These are phyloP conservation scores for Tubosaeta brunneosetosa DNA, from an alignment of 768 basidiomycete species.

Conservation along the genomic window DNA sequence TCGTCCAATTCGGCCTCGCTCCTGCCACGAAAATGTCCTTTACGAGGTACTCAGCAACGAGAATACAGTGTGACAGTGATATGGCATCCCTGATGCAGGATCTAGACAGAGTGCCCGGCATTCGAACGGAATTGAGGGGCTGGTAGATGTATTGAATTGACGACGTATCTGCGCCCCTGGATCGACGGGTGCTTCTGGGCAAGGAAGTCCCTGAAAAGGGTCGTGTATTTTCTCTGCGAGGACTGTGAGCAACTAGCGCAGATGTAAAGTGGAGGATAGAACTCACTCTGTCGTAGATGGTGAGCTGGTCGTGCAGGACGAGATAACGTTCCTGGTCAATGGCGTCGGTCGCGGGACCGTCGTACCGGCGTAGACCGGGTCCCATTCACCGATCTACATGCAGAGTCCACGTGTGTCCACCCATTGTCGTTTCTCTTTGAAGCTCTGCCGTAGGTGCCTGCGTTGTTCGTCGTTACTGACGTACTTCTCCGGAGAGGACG, in stretches of 20 bases:
- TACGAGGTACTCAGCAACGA: no score
- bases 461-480: not conserved
- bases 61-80: no score
- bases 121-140: no score
- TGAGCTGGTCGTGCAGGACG: constrained; percentile 70
- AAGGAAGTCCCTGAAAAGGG: constrained; percentile 62
- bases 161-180: constrained; percentile 67
- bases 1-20: no score
- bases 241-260: not conserved
- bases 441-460: not conserved
- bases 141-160: no score
- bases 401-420: constrained; percentile 35
- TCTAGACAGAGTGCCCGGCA: no score
- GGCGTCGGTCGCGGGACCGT: constrained; percentile 52
- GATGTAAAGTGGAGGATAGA: not conserved
- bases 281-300: constrained; percentile 58
- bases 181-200: no score
- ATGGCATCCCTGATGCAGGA: no score
- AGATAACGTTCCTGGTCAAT: constrained; percentile 64
- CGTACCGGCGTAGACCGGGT: constrained; percentile 74
- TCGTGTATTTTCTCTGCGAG: constrained; percentile 57
- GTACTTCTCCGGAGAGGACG: constrained; percentile 18
- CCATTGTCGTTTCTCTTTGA: no score
- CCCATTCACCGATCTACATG: constrained; percentile 85
- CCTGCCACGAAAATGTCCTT: no score